Evolutionary conservation across 2,329 filamentous ascomycete species (phyloP).

Genomic region (Botrytis galanthina): DNA sequence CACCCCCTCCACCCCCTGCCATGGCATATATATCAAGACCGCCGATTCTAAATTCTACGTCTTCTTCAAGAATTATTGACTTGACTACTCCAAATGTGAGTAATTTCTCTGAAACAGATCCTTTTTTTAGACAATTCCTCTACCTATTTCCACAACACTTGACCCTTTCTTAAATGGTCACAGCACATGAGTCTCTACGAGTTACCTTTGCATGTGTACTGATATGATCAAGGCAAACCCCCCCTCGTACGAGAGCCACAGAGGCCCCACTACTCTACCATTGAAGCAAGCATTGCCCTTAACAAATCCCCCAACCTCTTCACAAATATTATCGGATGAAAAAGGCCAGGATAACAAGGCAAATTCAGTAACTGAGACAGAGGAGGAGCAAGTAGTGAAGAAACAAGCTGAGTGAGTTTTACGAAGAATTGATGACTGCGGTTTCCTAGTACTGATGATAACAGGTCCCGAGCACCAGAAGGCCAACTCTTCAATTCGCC

Average conservation of each 20-base stretch:
- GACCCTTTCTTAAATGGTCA: not conserved
- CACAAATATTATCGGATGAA: not conserved
- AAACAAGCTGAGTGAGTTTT: not conserved
- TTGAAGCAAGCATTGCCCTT: not conserved
- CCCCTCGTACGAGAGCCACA: constrained; percentile 22
- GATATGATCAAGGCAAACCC: constrained; percentile 17
- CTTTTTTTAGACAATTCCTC: not conserved
- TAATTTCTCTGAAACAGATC: not conserved
- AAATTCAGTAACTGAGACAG: not conserved
- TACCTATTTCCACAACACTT: not conserved
- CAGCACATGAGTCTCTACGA: not conserved
- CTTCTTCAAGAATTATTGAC: not conserved
- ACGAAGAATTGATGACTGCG: not conserved
- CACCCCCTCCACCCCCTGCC: not conserved
- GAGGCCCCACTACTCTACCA: not conserved
- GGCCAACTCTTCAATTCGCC: constrained; percentile 31
- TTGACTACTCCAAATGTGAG: not conserved
- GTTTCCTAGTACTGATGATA: constrained; percentile 19
- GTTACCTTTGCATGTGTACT: not conserved
- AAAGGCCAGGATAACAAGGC: not conserved
- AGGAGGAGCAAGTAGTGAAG: not conserved
- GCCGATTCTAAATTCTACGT: not conserved
- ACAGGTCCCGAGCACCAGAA: constrained; percentile 23
- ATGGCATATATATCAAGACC: not conserved
- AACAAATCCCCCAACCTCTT: not conserved